Evolutionary conservation across 2,329 filamentous ascomycete genomes (phyloP).

Genomic region (Ophiocordyceps australis): DNA sequence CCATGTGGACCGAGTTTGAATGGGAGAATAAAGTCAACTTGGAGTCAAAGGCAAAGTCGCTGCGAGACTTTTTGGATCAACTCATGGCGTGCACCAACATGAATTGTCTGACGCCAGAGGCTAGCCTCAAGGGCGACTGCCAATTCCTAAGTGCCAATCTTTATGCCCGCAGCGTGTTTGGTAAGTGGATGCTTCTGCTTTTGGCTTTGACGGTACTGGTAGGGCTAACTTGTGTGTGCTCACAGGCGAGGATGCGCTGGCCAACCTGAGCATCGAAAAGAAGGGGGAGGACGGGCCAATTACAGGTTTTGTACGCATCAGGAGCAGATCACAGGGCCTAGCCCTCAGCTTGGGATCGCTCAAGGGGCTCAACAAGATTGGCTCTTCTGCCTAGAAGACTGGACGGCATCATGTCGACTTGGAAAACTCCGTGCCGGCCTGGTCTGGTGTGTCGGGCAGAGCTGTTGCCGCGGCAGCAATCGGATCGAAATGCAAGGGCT

Average conservation of each 20-base stretch:
- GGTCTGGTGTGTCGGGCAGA: too few relatives aligned
- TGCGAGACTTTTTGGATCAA: conserved; percentile 83
- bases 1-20: conserved; percentile 99
- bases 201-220: conserved; percentile 6
- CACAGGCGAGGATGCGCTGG: conserved; percentile 92
- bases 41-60: conserved; percentile 84
- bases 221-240: background rate
- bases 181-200: conserved; percentile 38
- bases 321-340: conserved; percentile 88
- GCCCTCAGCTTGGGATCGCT: conserved; percentile 85
- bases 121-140: conserved; percentile 90
- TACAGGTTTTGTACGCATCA: conserved; percentile 93
- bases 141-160: conserved; percentile 95
- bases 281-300: conserved; percentile 90
- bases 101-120: conserved; percentile 92
- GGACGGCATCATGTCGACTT: too few relatives aligned
- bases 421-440: too few relatives aligned
- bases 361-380: conserved; percentile 82
- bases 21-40: conserved; percentile 99
- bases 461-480: too few relatives aligned
- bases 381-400: conserved; percentile 16
- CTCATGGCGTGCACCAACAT: conserved; percentile 98
- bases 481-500: too few relatives aligned
- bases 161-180: conserved; percentile 92
- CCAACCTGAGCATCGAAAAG: conserved; percentile 95